Conservation (phyloP, 2,329 filamentous ascomycete species). For the Xylariaceae sp. region DNA sequence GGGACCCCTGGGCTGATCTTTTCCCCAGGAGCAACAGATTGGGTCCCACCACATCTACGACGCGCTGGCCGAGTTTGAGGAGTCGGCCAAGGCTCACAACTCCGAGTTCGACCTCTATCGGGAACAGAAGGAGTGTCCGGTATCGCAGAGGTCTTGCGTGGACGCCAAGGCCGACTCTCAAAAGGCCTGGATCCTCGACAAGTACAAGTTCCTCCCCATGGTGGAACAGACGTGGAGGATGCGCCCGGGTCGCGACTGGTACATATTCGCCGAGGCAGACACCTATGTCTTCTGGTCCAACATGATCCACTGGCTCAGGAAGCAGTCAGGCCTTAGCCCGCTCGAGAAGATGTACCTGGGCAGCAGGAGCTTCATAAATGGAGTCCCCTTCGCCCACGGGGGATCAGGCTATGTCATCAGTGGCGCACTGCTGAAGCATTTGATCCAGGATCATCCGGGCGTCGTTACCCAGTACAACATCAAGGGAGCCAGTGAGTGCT, state of each 20-base stretch:
- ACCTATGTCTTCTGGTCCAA: constrained; percentile 51
- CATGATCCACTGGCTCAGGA: constrained; percentile 40
- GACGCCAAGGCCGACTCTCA: constrained; percentile 24
- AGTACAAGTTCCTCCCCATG: constrained; percentile 56
- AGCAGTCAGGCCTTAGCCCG: constrained; percentile 31
- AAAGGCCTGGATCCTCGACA: constrained; percentile 47
- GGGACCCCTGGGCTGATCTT: constrained; percentile 3
- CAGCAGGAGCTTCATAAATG: constrained; percentile 38
- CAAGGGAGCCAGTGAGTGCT: constrained; percentile 37
- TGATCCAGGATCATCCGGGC: constrained; percentile 35
- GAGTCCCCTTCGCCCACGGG: constrained; percentile 46
- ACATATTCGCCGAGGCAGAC: constrained; percentile 52
- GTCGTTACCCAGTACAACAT: constrained; percentile 40
- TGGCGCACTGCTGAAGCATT: constrained; percentile 40
- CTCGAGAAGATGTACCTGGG: constrained; percentile 42
- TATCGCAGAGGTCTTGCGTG: constrained; percentile 37
- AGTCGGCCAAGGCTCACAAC: constrained; percentile 30
- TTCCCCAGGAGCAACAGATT: constrained; percentile 38
- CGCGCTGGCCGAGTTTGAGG: constrained; percentile 28
- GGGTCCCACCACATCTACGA: constrained; percentile 35
- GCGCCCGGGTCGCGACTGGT: constrained; percentile 48
- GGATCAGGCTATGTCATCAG: constrained; percentile 52
- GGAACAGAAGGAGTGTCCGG: constrained; percentile 37
- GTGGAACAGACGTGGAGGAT: constrained; percentile 46
- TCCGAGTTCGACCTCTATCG: constrained; percentile 38